Evolutionary conservation across 441 rosid genomes (phyloP).

Genomic region (Theobroma grandiflorum): DNA sequence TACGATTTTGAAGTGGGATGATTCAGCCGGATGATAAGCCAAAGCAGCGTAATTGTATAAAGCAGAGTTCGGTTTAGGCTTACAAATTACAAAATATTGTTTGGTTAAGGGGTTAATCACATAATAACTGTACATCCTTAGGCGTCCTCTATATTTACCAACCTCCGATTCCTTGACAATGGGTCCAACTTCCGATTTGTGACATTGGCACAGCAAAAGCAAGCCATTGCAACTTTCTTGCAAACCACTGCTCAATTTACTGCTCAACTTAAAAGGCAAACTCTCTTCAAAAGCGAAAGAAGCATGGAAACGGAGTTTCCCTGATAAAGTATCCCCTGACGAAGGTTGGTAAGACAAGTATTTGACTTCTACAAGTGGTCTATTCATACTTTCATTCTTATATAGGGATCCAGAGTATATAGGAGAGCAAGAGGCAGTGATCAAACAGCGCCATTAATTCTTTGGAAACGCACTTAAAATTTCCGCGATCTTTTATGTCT

Average conservation of each 20-base stretch:
- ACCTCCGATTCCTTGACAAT: too few relatives aligned
- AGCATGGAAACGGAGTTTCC: background rate
- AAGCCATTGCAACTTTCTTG: conserved; percentile 1
- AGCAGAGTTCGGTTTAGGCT: background rate
- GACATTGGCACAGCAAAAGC: background rate
- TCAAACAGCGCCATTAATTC: background rate
- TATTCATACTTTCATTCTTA: background rate
- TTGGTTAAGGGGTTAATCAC: background rate
- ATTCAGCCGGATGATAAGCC: background rate
- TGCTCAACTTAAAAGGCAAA: background rate
- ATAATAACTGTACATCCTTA: background rate
- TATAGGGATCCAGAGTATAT: background rate
- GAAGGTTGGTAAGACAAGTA: background rate
- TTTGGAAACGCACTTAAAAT: background rate
- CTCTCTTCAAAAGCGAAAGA: background rate
- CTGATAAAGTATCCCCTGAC: too few relatives aligned
- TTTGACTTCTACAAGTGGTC: too few relatives aligned
- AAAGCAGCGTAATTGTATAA: background rate
- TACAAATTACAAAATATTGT: background rate
- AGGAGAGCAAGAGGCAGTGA: background rate
- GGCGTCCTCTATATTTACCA: too few relatives aligned
- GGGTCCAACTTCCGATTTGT: background rate
- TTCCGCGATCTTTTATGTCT: background rate
- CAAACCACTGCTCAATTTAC: background rate
- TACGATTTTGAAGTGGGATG: background rate